Base-by-base conservation (phyloP, 1,139 yeast species). In the Taphrina communis region DNA sequence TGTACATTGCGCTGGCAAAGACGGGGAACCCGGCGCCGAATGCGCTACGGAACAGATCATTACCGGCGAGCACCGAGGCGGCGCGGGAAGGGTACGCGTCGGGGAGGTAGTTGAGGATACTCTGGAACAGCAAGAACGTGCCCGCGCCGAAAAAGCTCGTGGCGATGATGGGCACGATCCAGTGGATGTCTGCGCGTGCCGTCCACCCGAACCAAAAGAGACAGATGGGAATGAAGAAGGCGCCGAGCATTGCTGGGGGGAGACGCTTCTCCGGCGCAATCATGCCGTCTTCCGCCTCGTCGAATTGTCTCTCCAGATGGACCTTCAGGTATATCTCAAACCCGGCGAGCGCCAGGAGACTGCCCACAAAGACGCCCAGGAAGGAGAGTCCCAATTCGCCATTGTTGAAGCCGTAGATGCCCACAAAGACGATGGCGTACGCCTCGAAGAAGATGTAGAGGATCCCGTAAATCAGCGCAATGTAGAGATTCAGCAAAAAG, bases 131-230 rank as follows among this genome's bases (percentile, higher is more conserved):
- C 71, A 84, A 79, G 59, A 85, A 75, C 14, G 65, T 57, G 6
- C 70, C 89, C 76, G 88, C 88, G 0, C 95, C 95, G 76, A 89
- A 89, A 46, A 92, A 90, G 55, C 86, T 82, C 71, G 92, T 94
- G 0, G 93, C 86, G 39, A 88, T 85, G 39, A 86, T 80, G 19
- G 96, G 92, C 12, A 86, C 89, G 81, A 88, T 86, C 93, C 93
- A 90, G 76, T 88, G 94, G 42, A 89, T 85, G 6, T 75, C 72
- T 11, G 71, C 70, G 75, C 85, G 83, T 11, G 90, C 84, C 2
- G 93, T 83, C 96, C 96, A 89, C 12, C 88, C 96, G 71, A 89
- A 81, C 96, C 96, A 89, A 78, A 89, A 89, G 71, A 89, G 81
- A 0, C 90, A 82, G 61, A 86, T 81, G 21, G 93, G 93, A 71